Evolutionary conservation across 306 rosid species (phyloP).

Genomic region (Trifolium repens): DNA sequence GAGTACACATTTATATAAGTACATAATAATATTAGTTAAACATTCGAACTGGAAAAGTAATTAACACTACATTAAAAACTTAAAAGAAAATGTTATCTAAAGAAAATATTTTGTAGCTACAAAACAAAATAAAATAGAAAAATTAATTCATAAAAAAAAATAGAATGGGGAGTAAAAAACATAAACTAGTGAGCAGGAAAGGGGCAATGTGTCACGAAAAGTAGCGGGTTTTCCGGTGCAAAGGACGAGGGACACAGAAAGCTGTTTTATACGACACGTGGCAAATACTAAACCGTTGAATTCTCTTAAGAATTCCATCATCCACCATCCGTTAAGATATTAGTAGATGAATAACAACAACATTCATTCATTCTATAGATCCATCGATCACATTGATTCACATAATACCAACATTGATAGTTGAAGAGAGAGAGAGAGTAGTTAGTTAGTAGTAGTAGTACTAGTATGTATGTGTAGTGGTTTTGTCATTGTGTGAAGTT

Average conservation of each 20-base stretch:
- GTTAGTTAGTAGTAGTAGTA: constrained; percentile 8
- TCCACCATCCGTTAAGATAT: constrained; percentile 34
- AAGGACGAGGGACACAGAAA: constrained; percentile 61
- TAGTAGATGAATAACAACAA: background rate
- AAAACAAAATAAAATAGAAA: no score
- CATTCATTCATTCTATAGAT: constrained; percentile 44
- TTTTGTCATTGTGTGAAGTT: constrained; percentile 49
- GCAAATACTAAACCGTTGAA: background rate
- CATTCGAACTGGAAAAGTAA: no score
- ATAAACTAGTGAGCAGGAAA: constrained; percentile 43
- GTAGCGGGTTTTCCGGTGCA: constrained; percentile 98
- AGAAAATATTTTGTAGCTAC: no score
- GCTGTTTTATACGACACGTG: constrained; percentile 63
- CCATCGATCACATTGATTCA: background rate
- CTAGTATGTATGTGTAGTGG: constrained; percentile 23
- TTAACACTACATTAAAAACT: no score
- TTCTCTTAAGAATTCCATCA: constrained; percentile 22
- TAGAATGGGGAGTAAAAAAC: background rate
- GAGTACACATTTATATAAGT: no score
- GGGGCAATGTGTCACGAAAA: constrained; percentile 63
- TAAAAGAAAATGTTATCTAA: no score
- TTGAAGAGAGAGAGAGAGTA: constrained; percentile 35
- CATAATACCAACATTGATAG: background rate
- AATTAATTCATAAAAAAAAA: no score
- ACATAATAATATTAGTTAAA: no score